Percentiles rank a stretch among this genome's conserved stretches.
phyloP scores from a whole-genome alignment of 2,329 filamentous ascomycete genomes.

The Coniochaeta sp. region DNA sequence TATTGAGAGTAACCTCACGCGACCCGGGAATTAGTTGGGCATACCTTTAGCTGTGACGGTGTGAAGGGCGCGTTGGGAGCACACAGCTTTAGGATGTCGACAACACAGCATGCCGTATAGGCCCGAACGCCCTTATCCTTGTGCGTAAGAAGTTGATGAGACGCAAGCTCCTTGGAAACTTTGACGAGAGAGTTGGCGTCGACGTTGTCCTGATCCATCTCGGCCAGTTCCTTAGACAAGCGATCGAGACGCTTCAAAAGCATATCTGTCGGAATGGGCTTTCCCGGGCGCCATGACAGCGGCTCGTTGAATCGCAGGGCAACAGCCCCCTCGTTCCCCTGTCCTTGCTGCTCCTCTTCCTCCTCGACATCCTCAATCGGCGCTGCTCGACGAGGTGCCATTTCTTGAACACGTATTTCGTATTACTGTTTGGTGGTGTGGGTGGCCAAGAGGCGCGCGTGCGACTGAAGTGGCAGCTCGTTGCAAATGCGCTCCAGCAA shows the following conservation, averaged over 20 bases:
- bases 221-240: conserved; percentile 73
- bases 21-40: conserved; percentile 11
- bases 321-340: conserved; percentile 28
- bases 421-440: background rate
- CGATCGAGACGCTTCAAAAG: conserved; percentile 74
- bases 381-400: conserved; percentile 32
- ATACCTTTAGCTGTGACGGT: conserved; percentile 78
- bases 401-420: conserved; percentile 10
- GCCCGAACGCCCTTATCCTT: conserved; percentile 92
- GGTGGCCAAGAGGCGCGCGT: background rate
- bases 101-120: conserved; percentile 79
- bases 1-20: background rate
- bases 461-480: background rate
- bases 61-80: conserved; percentile 95
- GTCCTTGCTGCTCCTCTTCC: conserved; percentile 30
- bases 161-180: conserved; percentile 78
- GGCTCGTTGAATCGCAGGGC: conserved; percentile 74
- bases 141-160: conserved; percentile 75
- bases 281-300: conserved; percentile 86
- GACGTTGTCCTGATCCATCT: conserved; percentile 80
- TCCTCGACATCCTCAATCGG: conserved; percentile 28
- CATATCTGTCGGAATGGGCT: conserved; percentile 76
- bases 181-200: conserved; percentile 76
- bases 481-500: background rate
- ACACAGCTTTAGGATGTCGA: conserved; percentile 87